Conservation (phyloP, 1,284 basidiomycete genomes). For the Ceraceosorus bombacis region DNA sequence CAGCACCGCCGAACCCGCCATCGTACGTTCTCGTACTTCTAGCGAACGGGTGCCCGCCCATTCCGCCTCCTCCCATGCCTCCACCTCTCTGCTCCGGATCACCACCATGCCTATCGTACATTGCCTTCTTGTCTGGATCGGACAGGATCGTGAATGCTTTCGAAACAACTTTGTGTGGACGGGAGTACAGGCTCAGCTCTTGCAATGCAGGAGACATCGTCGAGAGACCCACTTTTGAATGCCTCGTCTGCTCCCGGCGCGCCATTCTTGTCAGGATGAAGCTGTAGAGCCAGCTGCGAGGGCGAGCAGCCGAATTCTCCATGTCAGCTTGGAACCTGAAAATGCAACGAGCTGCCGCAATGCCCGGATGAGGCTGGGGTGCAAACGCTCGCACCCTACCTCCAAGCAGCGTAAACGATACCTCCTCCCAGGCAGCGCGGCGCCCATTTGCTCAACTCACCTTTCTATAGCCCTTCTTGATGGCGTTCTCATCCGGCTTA, state of each 20-base stretch:
- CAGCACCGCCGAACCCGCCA: constrained; percentile 51
- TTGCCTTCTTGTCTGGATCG: constrained; percentile 83
- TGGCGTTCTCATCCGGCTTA: constrained; percentile 65
- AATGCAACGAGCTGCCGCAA: too few species aligned
- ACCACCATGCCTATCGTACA: constrained; percentile 73
- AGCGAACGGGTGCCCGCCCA: constrained; percentile 45
- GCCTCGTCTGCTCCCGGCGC: constrained; percentile 98
- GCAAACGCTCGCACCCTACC: background rate
- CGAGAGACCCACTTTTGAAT: constrained; percentile 74
- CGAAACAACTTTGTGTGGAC: constrained; percentile 68
- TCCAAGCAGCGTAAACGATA: background rate
- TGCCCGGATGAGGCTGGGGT: constrained; percentile 1
- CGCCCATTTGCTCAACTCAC: constrained; percentile 52
- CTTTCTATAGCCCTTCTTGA: constrained; percentile 97
- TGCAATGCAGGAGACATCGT: constrained; percentile 79
- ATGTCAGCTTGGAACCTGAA: background rate
- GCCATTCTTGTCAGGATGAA: constrained; percentile 96
- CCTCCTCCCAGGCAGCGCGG: background rate
- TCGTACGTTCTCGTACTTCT: background rate
- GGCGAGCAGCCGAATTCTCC: constrained; percentile 9
- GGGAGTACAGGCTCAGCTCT: constrained; percentile 12
- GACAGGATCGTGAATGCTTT: constrained; percentile 94
- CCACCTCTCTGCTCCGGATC: constrained; percentile 73
- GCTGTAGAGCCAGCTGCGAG: constrained; percentile 71
- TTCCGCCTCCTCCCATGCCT: constrained; percentile 49